Evolutionary conservation across 148 eudicot species (phyloP).

Genomic region (Agrostemma githago): DNA sequence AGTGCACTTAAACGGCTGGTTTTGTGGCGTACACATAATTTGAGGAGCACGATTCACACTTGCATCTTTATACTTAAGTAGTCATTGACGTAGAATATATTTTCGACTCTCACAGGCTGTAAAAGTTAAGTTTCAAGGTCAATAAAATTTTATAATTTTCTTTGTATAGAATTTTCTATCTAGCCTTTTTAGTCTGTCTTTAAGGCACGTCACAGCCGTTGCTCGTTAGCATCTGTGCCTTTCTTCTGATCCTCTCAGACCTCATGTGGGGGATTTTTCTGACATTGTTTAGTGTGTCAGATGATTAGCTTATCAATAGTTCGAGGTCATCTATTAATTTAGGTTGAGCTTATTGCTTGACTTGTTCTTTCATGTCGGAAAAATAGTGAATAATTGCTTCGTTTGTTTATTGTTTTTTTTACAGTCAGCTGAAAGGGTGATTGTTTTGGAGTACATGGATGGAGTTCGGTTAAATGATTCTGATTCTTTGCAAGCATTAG

Average conservation of each 20-base stretch:
- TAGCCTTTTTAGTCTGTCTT: background rate
- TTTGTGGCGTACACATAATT: background rate
- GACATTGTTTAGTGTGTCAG: slow-evolving; percentile 1
- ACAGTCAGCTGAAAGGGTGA: slow-evolving; percentile 92
- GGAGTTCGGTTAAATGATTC: slow-evolving; percentile 88
- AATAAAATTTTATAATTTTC: background rate
- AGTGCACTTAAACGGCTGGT: background rate
- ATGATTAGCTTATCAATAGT: background rate
- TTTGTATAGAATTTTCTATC: background rate
- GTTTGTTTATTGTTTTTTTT: slow-evolving; percentile 2
- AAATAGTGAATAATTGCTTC: background rate
- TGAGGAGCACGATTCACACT: background rate
- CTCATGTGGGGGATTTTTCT: background rate
- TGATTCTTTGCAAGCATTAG: slow-evolving; percentile 70
- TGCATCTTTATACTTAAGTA: background rate
- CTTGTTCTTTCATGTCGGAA: slow-evolving; percentile 1
- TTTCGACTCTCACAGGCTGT: background rate
- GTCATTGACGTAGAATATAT: background rate
- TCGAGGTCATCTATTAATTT: background rate
- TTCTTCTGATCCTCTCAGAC: background rate
- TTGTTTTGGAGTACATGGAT: slow-evolving; percentile 91
- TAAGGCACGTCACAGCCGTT: background rate
- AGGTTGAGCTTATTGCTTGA: background rate
- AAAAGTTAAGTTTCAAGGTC: background rate
- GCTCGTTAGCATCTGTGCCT: background rate